Conservation (phyloP, 108 stramenopile genomes). For the Ochromonas danica region DNA sequence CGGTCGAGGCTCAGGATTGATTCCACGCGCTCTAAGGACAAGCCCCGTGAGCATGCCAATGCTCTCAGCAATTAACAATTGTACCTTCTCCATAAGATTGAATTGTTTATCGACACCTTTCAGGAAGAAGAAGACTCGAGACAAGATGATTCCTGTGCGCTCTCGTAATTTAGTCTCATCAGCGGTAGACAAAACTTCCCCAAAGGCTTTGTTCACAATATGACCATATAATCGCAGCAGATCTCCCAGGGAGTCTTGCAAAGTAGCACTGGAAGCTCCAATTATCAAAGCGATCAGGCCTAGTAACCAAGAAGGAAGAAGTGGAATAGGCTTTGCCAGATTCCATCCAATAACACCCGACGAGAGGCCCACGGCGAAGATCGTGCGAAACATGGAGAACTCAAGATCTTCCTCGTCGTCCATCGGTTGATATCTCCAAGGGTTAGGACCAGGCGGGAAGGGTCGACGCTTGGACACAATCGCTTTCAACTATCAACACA, state of each 20-base stretch:
- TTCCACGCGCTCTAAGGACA: no score
- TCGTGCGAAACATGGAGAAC: not conserved
- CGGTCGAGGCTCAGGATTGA: no score
- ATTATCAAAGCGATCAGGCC: not conserved
- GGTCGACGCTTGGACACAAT: not conserved
- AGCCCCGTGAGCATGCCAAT: not conserved
- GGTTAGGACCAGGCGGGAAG: not conserved
- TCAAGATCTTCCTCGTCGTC: not conserved
- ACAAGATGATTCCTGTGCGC: not conserved
- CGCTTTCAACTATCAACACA: no score
- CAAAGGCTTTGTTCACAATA: not conserved
- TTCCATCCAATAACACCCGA: not conserved
- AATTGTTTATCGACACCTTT: not conserved
- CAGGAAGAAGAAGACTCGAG: not conserved
- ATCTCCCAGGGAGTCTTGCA: not conserved
- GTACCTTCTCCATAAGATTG: not conserved
- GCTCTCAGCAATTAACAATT: not conserved
- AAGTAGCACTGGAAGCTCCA: not conserved
- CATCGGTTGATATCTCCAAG: no score
- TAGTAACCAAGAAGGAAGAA: not conserved
- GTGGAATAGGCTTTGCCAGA: not conserved
- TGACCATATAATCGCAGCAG: not conserved
- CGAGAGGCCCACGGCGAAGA: not conserved
- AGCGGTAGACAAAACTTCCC: not conserved
- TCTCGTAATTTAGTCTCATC: not conserved